These are phyloP conservation scores for Boeremia exigua DNA, from an alignment of 2,329 filamentous ascomycete genomes.

Conservation along the genomic window DNA sequence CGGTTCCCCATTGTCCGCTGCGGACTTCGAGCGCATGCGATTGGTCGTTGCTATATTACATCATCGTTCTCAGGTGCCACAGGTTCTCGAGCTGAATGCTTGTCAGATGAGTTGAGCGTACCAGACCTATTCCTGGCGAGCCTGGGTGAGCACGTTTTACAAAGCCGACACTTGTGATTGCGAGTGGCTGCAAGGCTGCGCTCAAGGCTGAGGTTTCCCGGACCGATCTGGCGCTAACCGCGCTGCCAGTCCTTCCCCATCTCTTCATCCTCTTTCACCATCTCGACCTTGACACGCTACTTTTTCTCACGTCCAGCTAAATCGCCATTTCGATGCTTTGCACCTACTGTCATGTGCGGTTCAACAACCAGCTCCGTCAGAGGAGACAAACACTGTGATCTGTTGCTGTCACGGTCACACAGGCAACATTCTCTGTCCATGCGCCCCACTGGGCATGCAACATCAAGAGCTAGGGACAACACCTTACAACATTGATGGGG, in stretches of 20 bases:
- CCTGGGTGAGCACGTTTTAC: neutral
- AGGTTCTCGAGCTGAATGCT: neutral
- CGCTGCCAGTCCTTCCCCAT: neutral
- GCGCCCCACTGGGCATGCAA: too few relatives aligned
- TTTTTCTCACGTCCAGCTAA: neutral
- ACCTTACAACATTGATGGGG: too few relatives aligned
- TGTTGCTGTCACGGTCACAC: too few relatives aligned
- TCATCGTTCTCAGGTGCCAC: slow-evolving; percentile 6
- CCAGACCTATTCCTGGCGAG: too few relatives aligned
- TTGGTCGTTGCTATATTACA: slow-evolving; percentile 8
- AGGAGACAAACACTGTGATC: too few relatives aligned
- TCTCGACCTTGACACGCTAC: neutral
- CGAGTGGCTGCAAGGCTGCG: neutral
- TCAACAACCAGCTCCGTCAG: too few relatives aligned
- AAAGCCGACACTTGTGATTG: neutral
- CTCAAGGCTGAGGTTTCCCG: neutral
- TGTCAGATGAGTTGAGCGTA: too few relatives aligned
- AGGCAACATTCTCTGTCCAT: too few relatives aligned
- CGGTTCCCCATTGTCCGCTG: slow-evolving; percentile 19
- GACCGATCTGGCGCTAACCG: neutral
- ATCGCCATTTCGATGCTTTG: neutral
- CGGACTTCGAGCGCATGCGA: slow-evolving; percentile 5
- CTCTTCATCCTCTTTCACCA: neutral
- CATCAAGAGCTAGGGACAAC: too few relatives aligned
- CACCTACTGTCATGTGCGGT: too few relatives aligned